Conservation (phyloP, 1,139 yeast genomes). For the Magnusiomyces magnusii region DNA sequence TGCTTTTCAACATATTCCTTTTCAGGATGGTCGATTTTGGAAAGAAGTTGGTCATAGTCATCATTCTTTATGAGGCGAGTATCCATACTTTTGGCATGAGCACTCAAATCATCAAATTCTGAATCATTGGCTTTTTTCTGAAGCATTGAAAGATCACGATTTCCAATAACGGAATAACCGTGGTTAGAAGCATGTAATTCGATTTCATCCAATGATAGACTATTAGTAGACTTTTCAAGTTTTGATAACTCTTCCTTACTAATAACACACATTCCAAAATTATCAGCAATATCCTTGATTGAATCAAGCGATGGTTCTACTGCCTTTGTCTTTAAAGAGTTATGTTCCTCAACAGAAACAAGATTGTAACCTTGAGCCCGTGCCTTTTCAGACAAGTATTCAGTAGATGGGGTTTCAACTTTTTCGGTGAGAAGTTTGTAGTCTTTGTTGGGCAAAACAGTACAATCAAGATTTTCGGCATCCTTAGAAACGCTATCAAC, state of each 20-base stretch:
- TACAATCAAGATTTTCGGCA: constrained; percentile 31
- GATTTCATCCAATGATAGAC: constrained; percentile 25
- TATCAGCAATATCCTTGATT: constrained; percentile 32
- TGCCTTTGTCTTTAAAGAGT: constrained; percentile 28
- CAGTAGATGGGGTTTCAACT: constrained; percentile 8
- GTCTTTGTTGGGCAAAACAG: constrained; percentile 23
- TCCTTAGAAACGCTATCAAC: constrained; percentile 19
- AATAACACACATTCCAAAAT: constrained; percentile 10
- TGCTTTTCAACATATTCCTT: constrained; percentile 21
- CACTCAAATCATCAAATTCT: constrained; percentile 24
- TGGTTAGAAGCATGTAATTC: constrained; percentile 25
- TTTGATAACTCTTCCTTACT: constrained; percentile 24
- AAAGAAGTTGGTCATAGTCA: constrained; percentile 16
- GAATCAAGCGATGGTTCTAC: constrained; percentile 36
- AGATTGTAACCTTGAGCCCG: constrained; percentile 11
- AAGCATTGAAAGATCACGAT: constrained; percentile 33
- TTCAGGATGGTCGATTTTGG: constrained; percentile 16
- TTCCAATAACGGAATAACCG: constrained; percentile 22
- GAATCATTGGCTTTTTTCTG: constrained; percentile 30
- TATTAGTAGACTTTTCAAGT: constrained; percentile 17
- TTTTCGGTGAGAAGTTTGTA: constrained; percentile 12
- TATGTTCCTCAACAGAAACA: constrained; percentile 24
- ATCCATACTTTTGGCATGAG: constrained; percentile 29
- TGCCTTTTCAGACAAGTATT: constrained; percentile 3
- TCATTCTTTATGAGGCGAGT: constrained; percentile 27